These are phyloP conservation scores for Haplosporangium sp. DNA, from an alignment of 371 early-diverging fungal species.

Conservation along the genomic window DNA sequence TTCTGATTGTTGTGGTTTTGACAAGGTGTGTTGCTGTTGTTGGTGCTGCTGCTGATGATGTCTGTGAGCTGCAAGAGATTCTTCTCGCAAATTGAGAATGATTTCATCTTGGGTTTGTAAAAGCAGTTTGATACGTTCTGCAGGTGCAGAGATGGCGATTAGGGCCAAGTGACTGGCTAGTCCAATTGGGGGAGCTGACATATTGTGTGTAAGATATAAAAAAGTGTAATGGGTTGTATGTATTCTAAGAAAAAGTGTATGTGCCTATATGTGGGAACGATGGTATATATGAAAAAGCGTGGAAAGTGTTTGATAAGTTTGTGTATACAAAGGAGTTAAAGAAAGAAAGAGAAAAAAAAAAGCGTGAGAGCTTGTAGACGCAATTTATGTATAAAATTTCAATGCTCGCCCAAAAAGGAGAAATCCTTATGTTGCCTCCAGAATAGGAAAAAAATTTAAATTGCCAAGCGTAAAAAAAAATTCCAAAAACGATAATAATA, in stretches of 20 bases:
- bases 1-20: background rate
- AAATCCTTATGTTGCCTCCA: background rate
- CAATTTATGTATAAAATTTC: background rate
- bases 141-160: conserved; percentile 27
- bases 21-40: background rate
- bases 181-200: background rate
- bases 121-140: conserved; percentile 36
- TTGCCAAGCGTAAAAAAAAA: background rate
- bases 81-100: conserved; percentile 44
- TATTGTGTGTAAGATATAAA: too few relatives aligned
- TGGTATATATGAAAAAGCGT: too few relatives aligned
- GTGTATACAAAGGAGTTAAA: background rate
- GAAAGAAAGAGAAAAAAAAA: background rate
- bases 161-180: conserved; percentile 19
- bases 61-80: conserved; percentile 22
- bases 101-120: conserved; percentile 47
- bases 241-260: too few relatives aligned
- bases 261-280: too few relatives aligned
- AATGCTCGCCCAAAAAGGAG: background rate
- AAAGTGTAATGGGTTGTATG: too few relatives aligned
- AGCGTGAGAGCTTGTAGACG: background rate
- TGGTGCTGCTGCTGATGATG: background rate
- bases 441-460: background rate
- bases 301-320: too few relatives aligned
- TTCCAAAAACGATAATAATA: too few relatives aligned